phyloP scores from a whole-genome alignment of 2,329 filamentous ascomycete species.

The Paecilomyces formosus region DNA sequence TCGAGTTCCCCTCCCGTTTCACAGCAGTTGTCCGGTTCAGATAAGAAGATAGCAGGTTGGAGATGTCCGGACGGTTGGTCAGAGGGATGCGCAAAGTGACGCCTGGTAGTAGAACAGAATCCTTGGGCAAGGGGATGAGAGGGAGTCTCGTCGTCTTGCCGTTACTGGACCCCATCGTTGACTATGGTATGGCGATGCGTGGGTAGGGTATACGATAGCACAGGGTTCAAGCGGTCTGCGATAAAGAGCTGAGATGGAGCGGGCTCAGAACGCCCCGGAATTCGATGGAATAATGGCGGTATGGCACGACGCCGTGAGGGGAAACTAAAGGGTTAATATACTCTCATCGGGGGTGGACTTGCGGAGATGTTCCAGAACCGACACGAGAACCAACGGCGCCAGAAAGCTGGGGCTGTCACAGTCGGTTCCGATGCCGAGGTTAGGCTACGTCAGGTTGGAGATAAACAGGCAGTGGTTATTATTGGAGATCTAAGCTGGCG shows the following conservation, averaged over 20 bases:
- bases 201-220: background rate
- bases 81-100: slow-evolving; percentile 79
- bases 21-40: slow-evolving; percentile 66
- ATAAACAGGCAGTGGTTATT: slow-evolving; percentile 6
- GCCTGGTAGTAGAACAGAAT: slow-evolving; percentile 76
- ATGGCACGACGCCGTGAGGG: background rate
- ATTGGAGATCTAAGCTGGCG: slow-evolving; percentile 1
- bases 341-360: slow-evolving; percentile 8
- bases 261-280: background rate
- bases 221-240: background rate
- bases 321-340: slow-evolving; percentile 1
- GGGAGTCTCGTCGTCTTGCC: slow-evolving; percentile 49
- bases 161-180: slow-evolving; percentile 29
- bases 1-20: slow-evolving; percentile 56
- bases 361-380: slow-evolving; percentile 20
- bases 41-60: slow-evolving; percentile 76
- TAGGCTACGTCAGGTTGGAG: slow-evolving; percentile 17
- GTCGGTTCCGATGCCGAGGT: slow-evolving; percentile 26
- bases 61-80: slow-evolving; percentile 75
- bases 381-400: slow-evolving; percentile 7
- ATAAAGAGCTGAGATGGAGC: background rate
- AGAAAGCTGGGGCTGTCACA: slow-evolving; percentile 6
- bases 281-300: slow-evolving; percentile 1
- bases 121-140: slow-evolving; percentile 73
- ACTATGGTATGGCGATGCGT: background rate